Conservation (phyloP, 805 yeast genomes). For the Priceomyces melissophilus region DNA sequence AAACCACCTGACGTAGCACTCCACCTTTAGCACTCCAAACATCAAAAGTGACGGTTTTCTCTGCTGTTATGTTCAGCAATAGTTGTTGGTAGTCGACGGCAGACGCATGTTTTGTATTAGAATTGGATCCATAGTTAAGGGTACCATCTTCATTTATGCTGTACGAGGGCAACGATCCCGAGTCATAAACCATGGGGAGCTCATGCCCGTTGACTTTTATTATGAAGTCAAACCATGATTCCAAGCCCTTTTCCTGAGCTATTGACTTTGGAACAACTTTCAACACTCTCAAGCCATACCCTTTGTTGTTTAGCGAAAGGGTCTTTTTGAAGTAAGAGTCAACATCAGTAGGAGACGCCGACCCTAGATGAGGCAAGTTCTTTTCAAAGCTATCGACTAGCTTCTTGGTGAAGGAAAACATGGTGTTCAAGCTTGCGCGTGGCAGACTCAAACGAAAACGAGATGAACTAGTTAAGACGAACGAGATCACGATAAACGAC, state of each 20-base stretch:
- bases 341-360: not conserved
- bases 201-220: conserved; percentile 77
- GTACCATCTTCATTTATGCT: conserved; percentile 40
- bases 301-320: conserved; percentile 33
- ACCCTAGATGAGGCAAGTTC: conserved; percentile 8
- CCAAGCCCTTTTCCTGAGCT: conserved; percentile 44
- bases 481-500: too few species aligned
- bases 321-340: conserved; percentile 37
- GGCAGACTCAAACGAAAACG: too few species aligned
- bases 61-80: conserved; percentile 38
- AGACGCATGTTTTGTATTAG: conserved; percentile 31
- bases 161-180: conserved; percentile 29
- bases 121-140: conserved; percentile 32
- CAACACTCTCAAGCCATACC: conserved; percentile 37
- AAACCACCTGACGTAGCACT: conserved; percentile 27
- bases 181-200: conserved; percentile 35
- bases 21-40: conserved; percentile 93
- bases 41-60: conserved; percentile 47
- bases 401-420: conserved; percentile 45
- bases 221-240: conserved; percentile 85
- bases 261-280: conserved; percentile 36
- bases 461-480: too few species aligned
- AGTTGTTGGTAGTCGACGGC: conserved; percentile 41
- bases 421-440: too few species aligned
- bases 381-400: conserved; percentile 40